Evolutionary conservation across 345 rosid species (phyloP).

Genomic region (Jatropha curcas): DNA sequence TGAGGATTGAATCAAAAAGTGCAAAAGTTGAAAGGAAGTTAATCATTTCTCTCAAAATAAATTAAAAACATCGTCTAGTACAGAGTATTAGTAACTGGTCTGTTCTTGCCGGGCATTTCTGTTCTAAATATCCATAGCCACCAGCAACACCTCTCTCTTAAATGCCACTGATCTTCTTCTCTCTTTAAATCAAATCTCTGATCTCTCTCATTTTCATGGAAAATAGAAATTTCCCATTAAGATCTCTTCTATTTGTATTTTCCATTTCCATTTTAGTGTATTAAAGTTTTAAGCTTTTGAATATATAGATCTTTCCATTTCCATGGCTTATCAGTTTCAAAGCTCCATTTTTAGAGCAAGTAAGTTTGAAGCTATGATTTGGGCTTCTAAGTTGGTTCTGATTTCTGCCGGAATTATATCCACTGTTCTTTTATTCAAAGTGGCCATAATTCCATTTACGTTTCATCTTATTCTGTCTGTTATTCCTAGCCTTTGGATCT

Average conservation of each 20-base stretch:
- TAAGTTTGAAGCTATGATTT: conserved; percentile 24
- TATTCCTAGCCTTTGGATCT: conserved; percentile 36
- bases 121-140: neutral
- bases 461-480: conserved; percentile 24
- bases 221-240: neutral
- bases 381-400: conserved; percentile 36
- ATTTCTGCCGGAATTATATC: conserved; percentile 36
- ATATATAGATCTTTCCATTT: neutral
- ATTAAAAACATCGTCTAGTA: neutral
- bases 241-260: neutral
- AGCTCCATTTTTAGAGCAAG: conserved; percentile 9
- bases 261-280: neutral
- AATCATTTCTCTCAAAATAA: neutral
- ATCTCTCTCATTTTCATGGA: neutral
- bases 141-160: neutral
- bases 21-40: neutral
- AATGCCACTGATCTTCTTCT: neutral
- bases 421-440: conserved; percentile 36
- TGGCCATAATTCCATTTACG: conserved; percentile 35
- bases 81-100: neutral
- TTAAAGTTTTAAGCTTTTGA: neutral
- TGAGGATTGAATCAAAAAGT: neutral
- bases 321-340: conserved; percentile 28
- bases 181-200: neutral
- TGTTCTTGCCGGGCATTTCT: no score